Percentiles rank a stretch among this genome's conserved stretches.
Evolutionary conservation across 768 basidiomycete genomes (phyloP).

Genomic region (Sporobolomyces pararoseus): DNA sequence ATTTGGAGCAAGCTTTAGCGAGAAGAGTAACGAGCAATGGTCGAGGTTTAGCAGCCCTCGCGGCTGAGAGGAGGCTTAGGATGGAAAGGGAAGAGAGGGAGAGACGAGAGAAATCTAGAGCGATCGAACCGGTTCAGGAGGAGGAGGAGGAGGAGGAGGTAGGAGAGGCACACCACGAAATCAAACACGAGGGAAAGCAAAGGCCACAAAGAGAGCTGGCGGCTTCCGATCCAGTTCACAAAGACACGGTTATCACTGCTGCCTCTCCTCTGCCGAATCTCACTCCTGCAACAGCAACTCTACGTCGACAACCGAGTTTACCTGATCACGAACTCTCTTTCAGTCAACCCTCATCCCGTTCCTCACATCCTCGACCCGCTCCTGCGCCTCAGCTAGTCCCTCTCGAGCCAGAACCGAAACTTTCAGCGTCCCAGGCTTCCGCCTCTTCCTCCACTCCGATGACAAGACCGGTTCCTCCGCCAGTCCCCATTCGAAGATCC

Average conservation of each 20-base stretch:
- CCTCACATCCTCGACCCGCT: background rate
- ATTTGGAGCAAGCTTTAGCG: background rate
- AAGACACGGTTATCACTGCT: background rate
- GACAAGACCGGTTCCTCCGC: conserved; percentile 2
- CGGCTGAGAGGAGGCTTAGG: background rate
- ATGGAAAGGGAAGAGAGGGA: conserved; percentile 1
- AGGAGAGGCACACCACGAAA: background rate
- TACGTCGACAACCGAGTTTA: background rate
- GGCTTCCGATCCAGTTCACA: too few relatives aligned
- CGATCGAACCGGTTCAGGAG: background rate
- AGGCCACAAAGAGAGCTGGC: too few relatives aligned
- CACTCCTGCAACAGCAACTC: too few relatives aligned
- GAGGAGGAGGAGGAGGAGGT: conserved; percentile 3
- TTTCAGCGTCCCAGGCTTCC: too few relatives aligned
- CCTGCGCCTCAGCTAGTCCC: background rate
- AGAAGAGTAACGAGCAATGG: background rate
- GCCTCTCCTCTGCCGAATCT: background rate
- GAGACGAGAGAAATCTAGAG: background rate
- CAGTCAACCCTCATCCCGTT: conserved; percentile 5
- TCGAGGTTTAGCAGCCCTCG: background rate
- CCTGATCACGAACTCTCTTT: conserved; percentile 14
- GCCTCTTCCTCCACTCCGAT: background rate
- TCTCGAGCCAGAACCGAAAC: background rate
- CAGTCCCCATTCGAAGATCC: background rate
- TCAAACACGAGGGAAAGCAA: too few relatives aligned